phyloP scores from a whole-genome alignment of 2,329 filamentous ascomycete species.

The Neopestalotiopsis rosae region DNA sequence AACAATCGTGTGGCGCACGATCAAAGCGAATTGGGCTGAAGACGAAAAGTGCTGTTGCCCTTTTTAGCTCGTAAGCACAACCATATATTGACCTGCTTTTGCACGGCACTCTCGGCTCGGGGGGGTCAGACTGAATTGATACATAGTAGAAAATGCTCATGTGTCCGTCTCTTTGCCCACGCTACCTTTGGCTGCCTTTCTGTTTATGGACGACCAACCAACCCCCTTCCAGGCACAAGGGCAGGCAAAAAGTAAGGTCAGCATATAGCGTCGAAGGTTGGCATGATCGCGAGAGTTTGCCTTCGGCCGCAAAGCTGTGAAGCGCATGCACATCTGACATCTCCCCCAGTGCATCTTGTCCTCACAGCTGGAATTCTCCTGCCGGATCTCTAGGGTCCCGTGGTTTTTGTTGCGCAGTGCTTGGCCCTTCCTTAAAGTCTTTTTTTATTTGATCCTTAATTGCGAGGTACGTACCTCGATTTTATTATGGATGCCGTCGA shows the following conservation, averaged over 20 bases:
- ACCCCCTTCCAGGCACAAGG: not conserved
- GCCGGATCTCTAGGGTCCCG: not conserved
- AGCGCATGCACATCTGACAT: not conserved
- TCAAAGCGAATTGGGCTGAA: not conserved
- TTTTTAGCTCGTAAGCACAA: not conserved
- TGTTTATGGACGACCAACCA: not conserved
- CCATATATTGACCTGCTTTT: not conserved
- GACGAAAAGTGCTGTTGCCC: not conserved
- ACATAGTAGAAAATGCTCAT: not conserved
- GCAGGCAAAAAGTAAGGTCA: not conserved
- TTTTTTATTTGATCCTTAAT: not conserved
- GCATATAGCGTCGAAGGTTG: not conserved
- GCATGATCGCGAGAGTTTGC: not conserved
- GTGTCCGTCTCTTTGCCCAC: not conserved
- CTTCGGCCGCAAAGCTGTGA: not conserved
- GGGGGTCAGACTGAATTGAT: not conserved
- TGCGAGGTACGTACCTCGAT: not conserved
- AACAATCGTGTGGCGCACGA: conserved; percentile 2
- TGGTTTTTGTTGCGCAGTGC: no score
- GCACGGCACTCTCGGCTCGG: not conserved
- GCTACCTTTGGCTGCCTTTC: not conserved
- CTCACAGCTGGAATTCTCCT: not conserved
- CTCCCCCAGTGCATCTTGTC: not conserved
- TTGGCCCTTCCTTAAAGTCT: no score
- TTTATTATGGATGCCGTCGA: not conserved